Percentiles rank a stretch among this genome's conserved stretches.
These are phyloP conservation scores for Penicillium coffeae DNA, from an alignment of 495 filamentous ascomycete species.

Conservation along the genomic window DNA sequence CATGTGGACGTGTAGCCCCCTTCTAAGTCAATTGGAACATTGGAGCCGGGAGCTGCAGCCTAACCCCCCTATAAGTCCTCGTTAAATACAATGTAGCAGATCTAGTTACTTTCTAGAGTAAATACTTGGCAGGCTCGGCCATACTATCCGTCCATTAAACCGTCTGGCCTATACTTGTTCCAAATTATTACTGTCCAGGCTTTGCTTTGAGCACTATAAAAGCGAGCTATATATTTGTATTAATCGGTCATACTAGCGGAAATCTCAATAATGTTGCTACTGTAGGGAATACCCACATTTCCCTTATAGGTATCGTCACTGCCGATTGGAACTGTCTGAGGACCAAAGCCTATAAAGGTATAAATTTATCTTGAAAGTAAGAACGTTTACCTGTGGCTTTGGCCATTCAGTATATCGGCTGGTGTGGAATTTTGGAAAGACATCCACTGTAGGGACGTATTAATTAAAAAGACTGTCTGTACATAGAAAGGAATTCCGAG, in stretches of 20 bases:
- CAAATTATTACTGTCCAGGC: conserved; percentile 45
- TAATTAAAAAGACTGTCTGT: too few relatives aligned
- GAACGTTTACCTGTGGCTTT: too few relatives aligned
- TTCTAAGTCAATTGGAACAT: conserved; percentile 25
- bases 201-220: conserved; percentile 34
- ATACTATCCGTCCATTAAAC: conserved; percentile 38
- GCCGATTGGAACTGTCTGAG: conserved; percentile 21
- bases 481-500: too few relatives aligned
- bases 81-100: conserved; percentile 44
- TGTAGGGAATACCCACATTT: conserved; percentile 50
- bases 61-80: conserved; percentile 40
- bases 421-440: too few relatives aligned
- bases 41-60: conserved; percentile 27
- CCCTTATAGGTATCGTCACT: conserved; percentile 36
- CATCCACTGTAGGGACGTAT: too few relatives aligned
- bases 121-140: conserved; percentile 38
- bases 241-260: conserved; percentile 20
- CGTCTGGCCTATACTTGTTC: conserved; percentile 48
- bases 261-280: conserved; percentile 49
- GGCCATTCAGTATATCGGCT: too few relatives aligned
- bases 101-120: conserved; percentile 36
- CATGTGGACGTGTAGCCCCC: conserved; percentile 40
- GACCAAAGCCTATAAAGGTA: conserved; percentile 39
- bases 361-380: too few relatives aligned
- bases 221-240: conserved; percentile 45